Evolutionary conservation across 139 green algal species (phyloP).

Genomic region (Chlorella sorokiniana): DNA sequence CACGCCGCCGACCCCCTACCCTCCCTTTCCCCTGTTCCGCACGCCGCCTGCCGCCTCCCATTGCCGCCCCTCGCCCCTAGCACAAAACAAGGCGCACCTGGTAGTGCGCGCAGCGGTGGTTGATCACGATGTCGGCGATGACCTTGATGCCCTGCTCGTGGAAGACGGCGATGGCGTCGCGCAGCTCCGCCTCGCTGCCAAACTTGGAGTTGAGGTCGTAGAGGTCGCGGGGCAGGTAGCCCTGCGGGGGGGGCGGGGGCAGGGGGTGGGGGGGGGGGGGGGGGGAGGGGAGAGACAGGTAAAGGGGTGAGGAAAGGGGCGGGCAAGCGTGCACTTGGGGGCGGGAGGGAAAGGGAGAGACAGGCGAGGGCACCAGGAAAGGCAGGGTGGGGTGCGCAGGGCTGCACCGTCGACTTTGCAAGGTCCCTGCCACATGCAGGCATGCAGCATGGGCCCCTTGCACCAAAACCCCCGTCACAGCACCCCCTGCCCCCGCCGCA

Average conservation of each 20-base stretch:
- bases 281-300: too few species aligned
- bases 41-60: background rate
- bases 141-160: conserved; percentile 58
- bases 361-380: too few species aligned
- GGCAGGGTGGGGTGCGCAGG: too few species aligned
- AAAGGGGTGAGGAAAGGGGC: background rate
- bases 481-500: background rate
- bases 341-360: too few species aligned
- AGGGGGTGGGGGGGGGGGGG: too few species aligned
- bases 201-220: conserved; percentile 84
- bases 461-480: background rate
- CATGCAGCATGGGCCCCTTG: too few species aligned
- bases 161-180: conserved; percentile 67
- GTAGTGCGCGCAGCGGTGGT: conserved; percentile 85
- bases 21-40: too few species aligned
- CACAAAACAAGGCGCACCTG: conserved; percentile 36
- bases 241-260: conserved; percentile 65
- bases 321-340: too few species aligned
- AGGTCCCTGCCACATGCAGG: too few species aligned
- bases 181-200: conserved; percentile 77
- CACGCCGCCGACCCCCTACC: too few species aligned
- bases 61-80: background rate
- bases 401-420: too few species aligned
- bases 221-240: conserved; percentile 87
- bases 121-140: conserved; percentile 96